These are phyloP conservation scores for Trypanosoma melophagium DNA, from an alignment of 208 protist species.

Conservation along the genomic window DNA sequence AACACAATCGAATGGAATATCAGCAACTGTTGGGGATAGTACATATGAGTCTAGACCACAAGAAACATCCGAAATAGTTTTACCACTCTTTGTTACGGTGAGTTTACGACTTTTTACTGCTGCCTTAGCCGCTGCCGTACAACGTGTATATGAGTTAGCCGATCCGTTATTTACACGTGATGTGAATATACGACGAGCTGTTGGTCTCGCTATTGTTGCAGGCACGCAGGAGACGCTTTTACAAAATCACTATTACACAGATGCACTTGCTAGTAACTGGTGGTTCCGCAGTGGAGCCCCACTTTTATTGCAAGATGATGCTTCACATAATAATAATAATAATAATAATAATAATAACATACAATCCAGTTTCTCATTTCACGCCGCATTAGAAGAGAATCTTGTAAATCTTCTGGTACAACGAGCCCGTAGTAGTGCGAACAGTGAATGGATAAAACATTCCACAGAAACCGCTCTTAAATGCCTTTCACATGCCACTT, in stretches of 20 bases:
- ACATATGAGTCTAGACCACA: not conserved
- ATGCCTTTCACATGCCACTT: constrained; percentile 1
- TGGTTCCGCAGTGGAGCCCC: constrained; percentile 25
- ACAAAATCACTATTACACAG: constrained; percentile 22
- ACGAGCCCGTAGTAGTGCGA: constrained; percentile 6
- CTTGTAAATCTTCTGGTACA: constrained; percentile 25
- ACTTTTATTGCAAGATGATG: not conserved
- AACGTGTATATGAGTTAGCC: constrained; percentile 21
- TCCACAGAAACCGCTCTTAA: constrained; percentile 14
- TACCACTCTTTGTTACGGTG: constrained; percentile 22
- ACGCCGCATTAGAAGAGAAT: constrained; percentile 10
- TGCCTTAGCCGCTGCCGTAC: constrained; percentile 11
- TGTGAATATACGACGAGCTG: constrained; percentile 24
- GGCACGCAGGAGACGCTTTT: constrained; percentile 24
- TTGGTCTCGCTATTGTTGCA: constrained; percentile 23
- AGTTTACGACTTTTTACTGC: constrained; percentile 20
- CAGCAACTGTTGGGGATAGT: not conserved
- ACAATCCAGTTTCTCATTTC: not conserved
- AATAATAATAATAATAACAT: not conserved
- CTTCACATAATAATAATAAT: not conserved
- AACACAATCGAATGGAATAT: not conserved
- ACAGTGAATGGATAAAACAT: constrained; percentile 20
- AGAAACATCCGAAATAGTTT: not conserved
- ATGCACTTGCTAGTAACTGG: constrained; percentile 29
- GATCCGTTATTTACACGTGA: constrained; percentile 19